Percentiles rank a stretch among this genome's conserved stretches.
Conservation (phyloP, 2,329 filamentous ascomycete species). For the Chaetoscypha palmicola region DNA sequence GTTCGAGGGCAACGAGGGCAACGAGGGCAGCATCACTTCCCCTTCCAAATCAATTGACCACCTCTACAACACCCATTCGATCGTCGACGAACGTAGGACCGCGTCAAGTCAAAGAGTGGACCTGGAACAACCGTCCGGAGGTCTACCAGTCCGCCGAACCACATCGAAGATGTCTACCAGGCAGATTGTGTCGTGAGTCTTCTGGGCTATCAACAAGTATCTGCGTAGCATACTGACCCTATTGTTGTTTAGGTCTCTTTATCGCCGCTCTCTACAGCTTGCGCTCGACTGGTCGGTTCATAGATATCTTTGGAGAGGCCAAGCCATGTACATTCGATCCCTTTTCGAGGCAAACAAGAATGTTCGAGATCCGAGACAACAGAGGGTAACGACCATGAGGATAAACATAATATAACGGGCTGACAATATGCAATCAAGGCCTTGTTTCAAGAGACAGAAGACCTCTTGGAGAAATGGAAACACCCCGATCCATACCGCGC, state of each 20-base stretch:
- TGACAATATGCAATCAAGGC: too few relatives aligned
- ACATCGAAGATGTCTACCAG: conserved; percentile 30
- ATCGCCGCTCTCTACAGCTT: conserved; percentile 87
- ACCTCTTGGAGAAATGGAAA: conserved; percentile 87
- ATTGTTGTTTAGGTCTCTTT: conserved; percentile 57
- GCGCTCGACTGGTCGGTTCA: conserved; percentile 94
- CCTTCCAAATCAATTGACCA: conserved; percentile 13
- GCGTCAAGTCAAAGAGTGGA: too few relatives aligned
- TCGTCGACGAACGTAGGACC: too few relatives aligned
- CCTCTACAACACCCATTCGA: conserved; percentile 6
- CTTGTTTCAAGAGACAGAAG: conserved; percentile 80
- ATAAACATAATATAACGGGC: too few relatives aligned
- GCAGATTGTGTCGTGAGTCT: conserved; percentile 29
- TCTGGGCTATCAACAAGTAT: neutral
- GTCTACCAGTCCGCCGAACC: neutral
- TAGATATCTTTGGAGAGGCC: conserved; percentile 86
- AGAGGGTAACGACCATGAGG: conserved; percentile 62
- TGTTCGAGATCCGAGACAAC: conserved; percentile 75
- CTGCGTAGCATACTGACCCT: conserved; percentile 12
- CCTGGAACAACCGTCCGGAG: too few relatives aligned
- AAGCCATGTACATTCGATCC: conserved; percentile 90
- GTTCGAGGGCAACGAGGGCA: too few relatives aligned
- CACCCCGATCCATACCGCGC: conserved; percentile 89
- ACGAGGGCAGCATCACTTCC: too few relatives aligned
- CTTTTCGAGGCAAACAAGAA: conserved; percentile 91